phyloP scores from a whole-genome alignment of 805 yeast species.

The Candida maris region DNA sequence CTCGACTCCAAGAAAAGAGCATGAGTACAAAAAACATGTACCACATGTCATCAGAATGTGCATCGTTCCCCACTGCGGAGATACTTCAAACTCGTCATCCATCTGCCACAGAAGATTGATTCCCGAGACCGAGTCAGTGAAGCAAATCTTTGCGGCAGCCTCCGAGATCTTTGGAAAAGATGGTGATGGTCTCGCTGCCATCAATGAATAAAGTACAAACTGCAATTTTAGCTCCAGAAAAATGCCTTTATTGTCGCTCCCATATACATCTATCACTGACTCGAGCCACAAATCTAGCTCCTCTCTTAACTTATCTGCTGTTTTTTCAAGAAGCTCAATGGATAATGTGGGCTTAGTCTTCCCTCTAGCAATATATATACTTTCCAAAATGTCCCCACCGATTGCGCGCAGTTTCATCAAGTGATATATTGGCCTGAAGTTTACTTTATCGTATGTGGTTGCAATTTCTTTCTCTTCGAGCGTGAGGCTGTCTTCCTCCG shows the following conservation, averaged over 20 bases:
- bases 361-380: conserved; percentile 2
- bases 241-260: not conserved
- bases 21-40: conserved; percentile 1
- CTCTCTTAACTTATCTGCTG: conserved; percentile 3
- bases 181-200: conserved; percentile 4
- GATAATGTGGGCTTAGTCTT: not conserved
- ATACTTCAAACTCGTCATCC: not conserved
- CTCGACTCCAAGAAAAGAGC: conserved; percentile 1
- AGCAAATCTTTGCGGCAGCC: conserved; percentile 1
- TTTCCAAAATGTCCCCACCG: conserved; percentile 6
- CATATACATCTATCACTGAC: conserved; percentile 3
- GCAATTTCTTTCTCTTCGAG: conserved; percentile 1
- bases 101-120: conserved; percentile 2
- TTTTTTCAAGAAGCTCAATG: not conserved
- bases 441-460: not conserved
- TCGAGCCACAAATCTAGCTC: conserved; percentile 5
- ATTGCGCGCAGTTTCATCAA: conserved; percentile 2
- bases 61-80: conserved; percentile 3
- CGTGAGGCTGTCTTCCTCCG: not conserved
- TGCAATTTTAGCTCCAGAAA: conserved; percentile 1
- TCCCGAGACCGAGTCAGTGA: conserved; percentile 3
- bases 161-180: conserved; percentile 3
- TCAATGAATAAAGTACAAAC: not conserved
- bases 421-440: conserved; percentile 2
- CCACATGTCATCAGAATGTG: conserved; percentile 3